A percentile compares a stretch with the other conserved stretches of the same genome.
Evolutionary conservation across 768 basidiomycete species (phyloP).

Genomic region (Rhizopogon roseolus): DNA sequence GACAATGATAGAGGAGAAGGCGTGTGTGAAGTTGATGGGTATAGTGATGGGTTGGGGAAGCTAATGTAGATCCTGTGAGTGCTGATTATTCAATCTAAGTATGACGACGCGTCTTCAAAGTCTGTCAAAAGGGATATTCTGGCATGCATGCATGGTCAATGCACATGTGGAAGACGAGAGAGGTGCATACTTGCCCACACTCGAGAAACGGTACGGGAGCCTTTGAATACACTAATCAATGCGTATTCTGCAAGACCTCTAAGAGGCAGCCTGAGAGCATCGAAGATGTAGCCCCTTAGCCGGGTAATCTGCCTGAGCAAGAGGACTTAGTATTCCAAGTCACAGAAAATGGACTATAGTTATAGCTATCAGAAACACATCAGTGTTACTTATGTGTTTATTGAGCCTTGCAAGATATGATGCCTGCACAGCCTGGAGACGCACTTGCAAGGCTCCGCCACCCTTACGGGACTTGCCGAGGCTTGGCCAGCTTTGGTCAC

Average conservation of each 20-base stretch:
- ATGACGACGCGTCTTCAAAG: slow-evolving; percentile 79
- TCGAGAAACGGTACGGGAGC: slow-evolving; percentile 71
- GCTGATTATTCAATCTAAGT: slow-evolving; percentile 92
- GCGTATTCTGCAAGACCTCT: slow-evolving; percentile 84
- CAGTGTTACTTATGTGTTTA: too few relatives aligned
- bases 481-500: too few relatives aligned
- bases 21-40: slow-evolving; percentile 53
- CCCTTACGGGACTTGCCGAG: too few relatives aligned
- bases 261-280: slow-evolving; percentile 65
- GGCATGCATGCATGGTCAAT: neutral
- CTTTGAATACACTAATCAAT: slow-evolving; percentile 84
- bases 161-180: neutral
- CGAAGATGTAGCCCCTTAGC: slow-evolving; percentile 93
- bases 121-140: slow-evolving; percentile 93
- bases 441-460: too few relatives aligned
- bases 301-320: slow-evolving; percentile 53
- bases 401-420: too few relatives aligned
- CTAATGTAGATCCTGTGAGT: slow-evolving; percentile 88
- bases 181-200: slow-evolving; percentile 64
- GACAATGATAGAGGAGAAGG: slow-evolving; percentile 73
- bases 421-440: too few relatives aligned
- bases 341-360: slow-evolving; percentile 76
- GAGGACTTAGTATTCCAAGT: slow-evolving; percentile 85
- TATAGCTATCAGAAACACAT: too few relatives aligned
- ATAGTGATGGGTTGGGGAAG: slow-evolving; percentile 74